Base-by-base conservation (phyloP, 1,284 basidiomycete species). In the Mycena sp. region DNA sequence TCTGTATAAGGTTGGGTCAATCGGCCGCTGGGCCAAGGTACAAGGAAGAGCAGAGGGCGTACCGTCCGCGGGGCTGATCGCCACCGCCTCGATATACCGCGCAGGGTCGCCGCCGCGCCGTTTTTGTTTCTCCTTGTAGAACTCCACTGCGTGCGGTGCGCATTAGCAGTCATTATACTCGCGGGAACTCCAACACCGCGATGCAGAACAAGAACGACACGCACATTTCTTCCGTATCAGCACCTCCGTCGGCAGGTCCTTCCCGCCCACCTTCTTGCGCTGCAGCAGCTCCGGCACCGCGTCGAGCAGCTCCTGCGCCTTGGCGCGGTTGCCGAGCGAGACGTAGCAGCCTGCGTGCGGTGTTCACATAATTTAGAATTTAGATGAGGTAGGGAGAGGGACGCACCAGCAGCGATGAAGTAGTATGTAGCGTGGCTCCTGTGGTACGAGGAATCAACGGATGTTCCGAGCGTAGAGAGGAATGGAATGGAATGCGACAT, bases 371-470 rank as follows among this genome's bases (percentile, higher is more conserved):
- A 35, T 9, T 35, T 7, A 35, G 32, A 14, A 14, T 35, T 7
- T 14, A 35, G 32, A 35, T 35, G 32, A 35, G 32, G 14, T 7
- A 7, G 32, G 7, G 14, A 35, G 14, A 14, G 32, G 9, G 32
- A 35, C 32, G 32, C 32, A 35, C 32, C 32, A 14, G 32, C 32
- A 35, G 89, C 87, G 35, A 92, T 84, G 72, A 89, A 91, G 64
- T 88, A 87, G 73, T 93, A 93, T 6, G 91, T 92, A 3, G 83
- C 89, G 56, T 91, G 91, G 71, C 87, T 89, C 90, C 88, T 90
- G 54, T 84, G 72, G n/a, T n/a, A n/a, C n/a, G n/a, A n/a, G n/a
- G n/a, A n/a, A n/a, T n/a, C n/a, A n/a, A n/a, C n/a, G n/a, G n/a
- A n/a, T n/a, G n/a, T n/a, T n/a, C n/a, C n/a, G n/a, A n/a, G n/a